A percentile compares a stretch with the other conserved stretches of the same genome.
phyloP scores from a whole-genome alignment of 2,329 filamentous ascomycete species.

The Penicillium janthinellum region DNA sequence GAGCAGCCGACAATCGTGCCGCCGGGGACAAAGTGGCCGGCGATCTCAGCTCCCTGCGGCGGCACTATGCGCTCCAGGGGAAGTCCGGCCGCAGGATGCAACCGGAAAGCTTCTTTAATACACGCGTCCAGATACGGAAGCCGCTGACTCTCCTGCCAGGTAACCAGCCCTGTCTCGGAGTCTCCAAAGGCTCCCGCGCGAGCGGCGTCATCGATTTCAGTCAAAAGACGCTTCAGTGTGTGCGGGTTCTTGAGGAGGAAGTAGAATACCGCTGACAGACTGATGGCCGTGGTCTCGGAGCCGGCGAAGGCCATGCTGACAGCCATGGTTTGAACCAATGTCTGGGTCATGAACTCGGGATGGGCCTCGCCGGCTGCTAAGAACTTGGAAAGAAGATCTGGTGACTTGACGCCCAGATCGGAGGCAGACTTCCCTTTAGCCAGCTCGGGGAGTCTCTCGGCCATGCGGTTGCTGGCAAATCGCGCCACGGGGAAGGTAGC shows the following conservation, averaged over 20 bases:
- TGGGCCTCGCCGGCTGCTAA: constrained; percentile 28
- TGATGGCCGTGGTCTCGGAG: constrained; percentile 78
- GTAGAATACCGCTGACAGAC: constrained; percentile 71
- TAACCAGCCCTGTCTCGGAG: constrained; percentile 53
- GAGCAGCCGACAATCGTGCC: constrained; percentile 68
- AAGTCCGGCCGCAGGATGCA: constrained; percentile 73
- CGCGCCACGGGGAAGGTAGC: constrained; percentile 27
- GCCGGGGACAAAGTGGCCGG: constrained; percentile 16
- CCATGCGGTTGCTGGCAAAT: constrained; percentile 27
- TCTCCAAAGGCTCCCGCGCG: constrained; percentile 45
- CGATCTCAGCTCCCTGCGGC: constrained; percentile 9
- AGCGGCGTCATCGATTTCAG: constrained; percentile 63
- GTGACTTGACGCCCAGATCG: constrained; percentile 9
- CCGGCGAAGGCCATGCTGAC: constrained; percentile 60
- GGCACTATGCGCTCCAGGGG: constrained; percentile 75
- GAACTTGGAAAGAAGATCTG: constrained; percentile 31
- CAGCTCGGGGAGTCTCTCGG: constrained; percentile 21
- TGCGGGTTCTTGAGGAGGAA: constrained; percentile 66
- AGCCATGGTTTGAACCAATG: constrained; percentile 32
- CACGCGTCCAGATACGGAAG: constrained; percentile 64
- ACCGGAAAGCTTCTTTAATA: constrained; percentile 65
- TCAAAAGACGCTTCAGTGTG: constrained; percentile 36
- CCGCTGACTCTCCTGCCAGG: constrained; percentile 68
- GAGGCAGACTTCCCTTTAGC: constrained; percentile 3
- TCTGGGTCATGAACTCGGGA: constrained; percentile 33